phyloP scores from a whole-genome alignment of 768 basidiomycete genomes.

The Mycena leptocephala region DNA sequence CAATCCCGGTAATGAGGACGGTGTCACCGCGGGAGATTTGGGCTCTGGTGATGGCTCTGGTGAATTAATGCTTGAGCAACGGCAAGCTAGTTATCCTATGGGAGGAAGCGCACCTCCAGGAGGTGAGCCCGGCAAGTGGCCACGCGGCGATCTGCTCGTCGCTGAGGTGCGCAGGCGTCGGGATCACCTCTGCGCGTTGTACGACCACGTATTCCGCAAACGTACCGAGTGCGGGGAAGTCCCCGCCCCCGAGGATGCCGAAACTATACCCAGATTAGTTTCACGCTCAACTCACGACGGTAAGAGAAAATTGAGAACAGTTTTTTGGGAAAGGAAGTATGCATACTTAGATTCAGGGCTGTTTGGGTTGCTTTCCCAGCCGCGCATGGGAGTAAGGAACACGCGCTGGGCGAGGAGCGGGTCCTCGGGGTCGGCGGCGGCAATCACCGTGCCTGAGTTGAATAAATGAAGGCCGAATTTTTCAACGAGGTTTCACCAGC shows the following conservation, averaged over 20 bases:
- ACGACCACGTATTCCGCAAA: constrained; percentile 86
- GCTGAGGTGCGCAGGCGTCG: constrained; percentile 76
- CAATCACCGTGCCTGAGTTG: constrained; percentile 73
- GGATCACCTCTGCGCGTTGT: constrained; percentile 77
- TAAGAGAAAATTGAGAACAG: too few relatives aligned
- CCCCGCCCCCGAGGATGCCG: constrained; percentile 76
- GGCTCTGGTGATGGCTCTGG: neutral
- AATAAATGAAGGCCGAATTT: too few relatives aligned
- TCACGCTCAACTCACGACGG: neutral
- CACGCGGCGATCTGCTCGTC: constrained; percentile 83
- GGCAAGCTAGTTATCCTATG: too few relatives aligned
- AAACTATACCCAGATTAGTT: constrained; percentile 57
- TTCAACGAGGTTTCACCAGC: too few relatives aligned
- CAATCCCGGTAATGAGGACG: constrained; percentile 86
- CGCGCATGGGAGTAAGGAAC: constrained; percentile 82
- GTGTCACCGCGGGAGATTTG: neutral
- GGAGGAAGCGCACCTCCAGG: constrained; percentile 79
- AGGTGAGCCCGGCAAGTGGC: constrained; percentile 85
- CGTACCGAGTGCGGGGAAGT: constrained; percentile 73
- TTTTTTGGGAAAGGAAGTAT: neutral
- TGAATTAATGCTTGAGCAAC: neutral
- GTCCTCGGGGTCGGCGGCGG: constrained; percentile 68
- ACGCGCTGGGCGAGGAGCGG: constrained; percentile 75
- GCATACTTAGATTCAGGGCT: constrained; percentile 78
- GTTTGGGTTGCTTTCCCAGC: constrained; percentile 79